These are phyloP conservation scores for Eremomyces bilateralis DNA, from an alignment of 495 filamentous ascomycete species.

Conservation along the genomic window DNA sequence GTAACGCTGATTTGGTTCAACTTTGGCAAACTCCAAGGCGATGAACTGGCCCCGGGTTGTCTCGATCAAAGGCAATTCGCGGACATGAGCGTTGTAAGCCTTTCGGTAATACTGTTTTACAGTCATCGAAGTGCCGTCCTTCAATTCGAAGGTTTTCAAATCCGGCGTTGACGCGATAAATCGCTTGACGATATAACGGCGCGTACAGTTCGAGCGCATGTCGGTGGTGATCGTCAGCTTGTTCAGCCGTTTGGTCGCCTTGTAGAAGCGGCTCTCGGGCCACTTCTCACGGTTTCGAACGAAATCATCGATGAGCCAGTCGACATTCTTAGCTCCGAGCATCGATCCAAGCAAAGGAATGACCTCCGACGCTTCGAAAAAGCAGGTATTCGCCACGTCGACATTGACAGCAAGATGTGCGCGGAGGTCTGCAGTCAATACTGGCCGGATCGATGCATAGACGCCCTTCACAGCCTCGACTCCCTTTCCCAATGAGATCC, in stretches of 20 bases:
- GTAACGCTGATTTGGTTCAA: constrained; percentile 51
- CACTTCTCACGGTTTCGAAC: not conserved
- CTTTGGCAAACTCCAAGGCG: constrained; percentile 53
- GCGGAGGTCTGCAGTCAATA: constrained; percentile 15
- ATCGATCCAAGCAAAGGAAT: not conserved
- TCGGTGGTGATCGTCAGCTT: constrained; percentile 45
- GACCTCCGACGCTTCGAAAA: constrained; percentile 42
- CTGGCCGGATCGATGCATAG: constrained; percentile 50
- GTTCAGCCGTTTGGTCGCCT: constrained; percentile 15
- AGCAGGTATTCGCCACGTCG: constrained; percentile 60
- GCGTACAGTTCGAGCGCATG: constrained; percentile 27
- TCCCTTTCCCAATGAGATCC: constrained; percentile 27
- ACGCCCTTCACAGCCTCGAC: constrained; percentile 67
- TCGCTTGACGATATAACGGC: too few relatives aligned
- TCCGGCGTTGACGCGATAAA: too few relatives aligned
- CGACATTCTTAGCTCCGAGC: not conserved
- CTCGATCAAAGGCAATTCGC: constrained; percentile 45
- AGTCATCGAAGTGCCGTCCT: constrained; percentile 20
- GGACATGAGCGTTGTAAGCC: constrained; percentile 37
- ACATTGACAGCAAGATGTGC: constrained; percentile 42
- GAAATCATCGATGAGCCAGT: not conserved
- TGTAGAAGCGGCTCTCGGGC: not conserved
- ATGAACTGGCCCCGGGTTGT: constrained; percentile 44
- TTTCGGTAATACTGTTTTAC: constrained; percentile 45
- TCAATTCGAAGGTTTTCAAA: constrained; percentile 35